Evolutionary conservation across 495 filamentous ascomycete genomes (phyloP).

Genomic region (Xanthoparmelia taractica): DNA sequence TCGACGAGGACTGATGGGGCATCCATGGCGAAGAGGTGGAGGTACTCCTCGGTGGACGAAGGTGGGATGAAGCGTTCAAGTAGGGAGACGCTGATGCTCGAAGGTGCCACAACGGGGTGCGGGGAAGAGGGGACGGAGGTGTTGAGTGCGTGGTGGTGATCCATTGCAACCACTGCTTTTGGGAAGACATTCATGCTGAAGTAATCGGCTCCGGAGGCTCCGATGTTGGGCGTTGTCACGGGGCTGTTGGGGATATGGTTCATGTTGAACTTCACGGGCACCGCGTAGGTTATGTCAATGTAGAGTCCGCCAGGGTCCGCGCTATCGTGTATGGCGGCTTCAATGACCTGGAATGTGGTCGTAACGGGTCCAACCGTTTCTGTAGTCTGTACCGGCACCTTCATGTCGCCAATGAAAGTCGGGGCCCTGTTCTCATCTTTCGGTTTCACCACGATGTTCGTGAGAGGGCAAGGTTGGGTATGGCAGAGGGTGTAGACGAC

Average conservation of each 20-base stretch:
- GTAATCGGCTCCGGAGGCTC: constrained; percentile 44
- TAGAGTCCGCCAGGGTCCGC: constrained; percentile 38
- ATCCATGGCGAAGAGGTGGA: constrained; percentile 49
- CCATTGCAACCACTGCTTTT: constrained; percentile 47
- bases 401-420: constrained; percentile 45
- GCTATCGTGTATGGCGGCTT: constrained; percentile 12
- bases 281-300: constrained; percentile 58
- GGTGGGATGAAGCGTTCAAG: constrained; percentile 68
- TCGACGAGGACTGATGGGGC: constrained; percentile 59
- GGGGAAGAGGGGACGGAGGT: constrained; percentile 40
- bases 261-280: constrained; percentile 55
- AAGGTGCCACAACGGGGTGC: constrained; percentile 56
- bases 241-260: constrained; percentile 56
- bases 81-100: constrained; percentile 55
- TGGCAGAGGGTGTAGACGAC: constrained; percentile 54
- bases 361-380: constrained; percentile 25
- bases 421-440: constrained; percentile 23
- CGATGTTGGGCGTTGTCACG: constrained; percentile 47
- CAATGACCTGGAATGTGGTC: constrained; percentile 16
- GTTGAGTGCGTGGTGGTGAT: constrained; percentile 44
- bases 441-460: constrained; percentile 37
- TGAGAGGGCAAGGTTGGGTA: constrained; percentile 53
- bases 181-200: constrained; percentile 44
- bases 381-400: constrained; percentile 44
- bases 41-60: constrained; percentile 50